These are phyloP conservation scores for Chlorophyllum brunneum DNA, from an alignment of 768 basidiomycete species.

Conservation along the genomic window DNA sequence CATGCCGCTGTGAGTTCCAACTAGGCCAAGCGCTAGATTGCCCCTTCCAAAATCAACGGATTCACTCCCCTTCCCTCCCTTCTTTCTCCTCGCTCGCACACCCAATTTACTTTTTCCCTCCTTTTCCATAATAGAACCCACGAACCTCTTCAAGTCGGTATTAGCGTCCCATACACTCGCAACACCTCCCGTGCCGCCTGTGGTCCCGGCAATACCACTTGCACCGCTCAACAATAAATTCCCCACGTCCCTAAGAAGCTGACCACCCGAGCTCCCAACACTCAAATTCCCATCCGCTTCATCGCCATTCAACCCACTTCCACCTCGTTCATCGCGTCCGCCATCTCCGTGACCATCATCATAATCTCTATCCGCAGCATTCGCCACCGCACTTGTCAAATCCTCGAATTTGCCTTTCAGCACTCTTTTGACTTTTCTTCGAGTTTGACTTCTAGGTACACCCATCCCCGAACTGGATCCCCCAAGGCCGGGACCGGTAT, in stretches of 20 bases:
- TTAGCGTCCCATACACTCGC: constrained; percentile 40
- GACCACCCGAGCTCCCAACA: constrained; percentile 26
- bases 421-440: constrained; percentile 61
- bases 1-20: too few relatives aligned
- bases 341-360: constrained; percentile 24
- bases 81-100: constrained; percentile 10
- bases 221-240: constrained; percentile 32
- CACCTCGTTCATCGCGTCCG: constrained; percentile 24
- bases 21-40: constrained; percentile 29
- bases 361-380: constrained; percentile 12
- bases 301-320: constrained; percentile 21
- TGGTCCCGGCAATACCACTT: constrained; percentile 17
- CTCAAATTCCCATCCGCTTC: constrained; percentile 19
- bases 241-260: constrained; percentile 40
- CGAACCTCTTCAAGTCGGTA: constrained; percentile 49
- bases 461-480: neutral
- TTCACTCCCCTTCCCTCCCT: constrained; percentile 21
- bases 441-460: constrained; percentile 27
- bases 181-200: constrained; percentile 20
- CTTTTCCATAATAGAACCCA: constrained; percentile 35
- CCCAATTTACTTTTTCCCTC: constrained; percentile 7
- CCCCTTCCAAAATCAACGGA: constrained; percentile 46
- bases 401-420: constrained; percentile 60
- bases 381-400: constrained; percentile 26
- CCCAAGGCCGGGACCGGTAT: neutral